These are phyloP conservation scores for Auriscalpium orientale DNA, from an alignment of 768 basidiomycete genomes.

Conservation along the genomic window DNA sequence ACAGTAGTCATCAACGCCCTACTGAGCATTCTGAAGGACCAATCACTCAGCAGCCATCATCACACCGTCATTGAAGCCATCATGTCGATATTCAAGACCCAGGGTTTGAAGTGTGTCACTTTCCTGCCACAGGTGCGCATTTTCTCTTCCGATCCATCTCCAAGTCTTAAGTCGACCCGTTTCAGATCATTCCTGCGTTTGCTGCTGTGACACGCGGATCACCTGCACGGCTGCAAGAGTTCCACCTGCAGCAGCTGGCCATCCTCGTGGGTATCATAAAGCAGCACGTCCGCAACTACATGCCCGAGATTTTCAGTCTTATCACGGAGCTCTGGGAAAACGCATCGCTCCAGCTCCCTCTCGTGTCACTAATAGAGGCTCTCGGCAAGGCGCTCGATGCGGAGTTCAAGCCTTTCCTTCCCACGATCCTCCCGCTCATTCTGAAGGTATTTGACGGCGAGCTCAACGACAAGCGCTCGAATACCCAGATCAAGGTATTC, in stretches of 20 bases:
- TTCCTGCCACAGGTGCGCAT: slow-evolving; percentile 81
- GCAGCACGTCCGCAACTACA: slow-evolving; percentile 91
- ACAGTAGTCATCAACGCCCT: slow-evolving; percentile 89
- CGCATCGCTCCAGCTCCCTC: slow-evolving; percentile 73
- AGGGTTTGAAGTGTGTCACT: slow-evolving; percentile 91
- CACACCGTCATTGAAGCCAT: slow-evolving; percentile 95
- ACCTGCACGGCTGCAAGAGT: slow-evolving; percentile 79
- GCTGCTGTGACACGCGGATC: slow-evolving; percentile 79
- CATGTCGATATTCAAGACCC: slow-evolving; percentile 98
- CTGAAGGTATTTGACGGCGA: slow-evolving; percentile 91
- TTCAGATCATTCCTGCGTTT: slow-evolving; percentile 91
- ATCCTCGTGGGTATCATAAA: slow-evolving; percentile 95
- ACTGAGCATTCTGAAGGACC: slow-evolving; percentile 81
- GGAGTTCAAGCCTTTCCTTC: slow-evolving; percentile 95
- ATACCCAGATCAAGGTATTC: slow-evolving; percentile 83
- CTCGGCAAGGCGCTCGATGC: slow-evolving; percentile 91
- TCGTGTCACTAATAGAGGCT: slow-evolving; percentile 88
- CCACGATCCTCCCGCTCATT: slow-evolving; percentile 80
- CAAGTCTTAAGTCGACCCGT: neutral
- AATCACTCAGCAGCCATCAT: slow-evolving; percentile 77
- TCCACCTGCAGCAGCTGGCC: slow-evolving; percentile 91
- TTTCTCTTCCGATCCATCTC: neutral
- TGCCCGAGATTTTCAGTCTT: slow-evolving; percentile 75
- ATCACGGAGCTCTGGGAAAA: slow-evolving; percentile 91
- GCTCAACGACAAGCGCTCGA: slow-evolving; percentile 65